Base-by-base conservation (phyloP, 1,284 basidiomycete species). In the Papiliotrema laurentii region DNA sequence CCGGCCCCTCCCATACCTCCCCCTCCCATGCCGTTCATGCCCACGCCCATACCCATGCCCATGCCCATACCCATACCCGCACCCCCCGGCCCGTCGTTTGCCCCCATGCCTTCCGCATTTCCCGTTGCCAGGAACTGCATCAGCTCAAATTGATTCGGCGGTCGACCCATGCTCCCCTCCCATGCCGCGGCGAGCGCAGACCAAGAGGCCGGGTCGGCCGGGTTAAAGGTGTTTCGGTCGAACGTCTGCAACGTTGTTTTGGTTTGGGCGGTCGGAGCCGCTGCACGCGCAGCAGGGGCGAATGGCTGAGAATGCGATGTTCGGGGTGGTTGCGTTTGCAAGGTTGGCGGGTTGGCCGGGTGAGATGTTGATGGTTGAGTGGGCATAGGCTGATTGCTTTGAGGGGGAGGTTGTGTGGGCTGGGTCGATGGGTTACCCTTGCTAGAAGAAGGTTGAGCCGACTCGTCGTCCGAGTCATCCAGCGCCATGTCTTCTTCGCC, bases 131-230 rank as follows among this genome's bases (percentile, higher is more conserved):
- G 51, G 42, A 59, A 70, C 41, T 56, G 46, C 65, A 72, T 70
- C 43, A 72, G 58, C 48, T 66, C 65, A 45, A 70, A 54, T 51
- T 70, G 68, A 54, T 61, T 58, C 16, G 69, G 63, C 26, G 64
- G 57, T 21, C 55, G 54, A 3, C 69, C 69, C 31, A 54, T 63
- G 5, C 49, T 58, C 13, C 47, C 52, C 45, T 59, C 52, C 65
- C 67, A 72, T n/a, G 68, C 69, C 7, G 44, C 30, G 2, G 53
- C 69, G 4, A 72, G 52, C 4, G 45, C 45, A 0, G 55, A 45
- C 70, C 70, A 72, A 7, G 55, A 49, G 2, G 54, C 58, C 5
- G 68, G 61, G 16, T 51, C 50, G 14, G 58, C 50, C 16, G 67
- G 66, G 51, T 71, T 55, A 55, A 72, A 72, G 0, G 56, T 33